A percentile compares a stretch with the other conserved stretches of the same genome.
These are phyloP conservation scores for Tolypocladium sp. DNA, from an alignment of 2,329 filamentous ascomycete genomes.

Conservation along the genomic window DNA sequence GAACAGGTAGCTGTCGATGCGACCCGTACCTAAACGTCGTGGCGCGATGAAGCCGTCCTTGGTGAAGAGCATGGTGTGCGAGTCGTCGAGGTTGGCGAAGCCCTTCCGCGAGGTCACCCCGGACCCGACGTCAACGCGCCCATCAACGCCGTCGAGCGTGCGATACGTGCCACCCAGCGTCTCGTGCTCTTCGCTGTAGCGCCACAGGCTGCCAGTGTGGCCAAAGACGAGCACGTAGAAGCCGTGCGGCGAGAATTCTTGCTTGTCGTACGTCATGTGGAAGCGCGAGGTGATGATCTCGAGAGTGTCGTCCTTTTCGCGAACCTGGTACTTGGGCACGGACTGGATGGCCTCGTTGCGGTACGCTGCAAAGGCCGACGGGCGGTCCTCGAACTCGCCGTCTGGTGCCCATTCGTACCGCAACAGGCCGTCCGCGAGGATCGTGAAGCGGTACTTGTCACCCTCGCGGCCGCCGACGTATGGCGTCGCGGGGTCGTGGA, in stretches of 20 bases:
- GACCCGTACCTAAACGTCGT: constrained; percentile 26
- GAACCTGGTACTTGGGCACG: constrained; percentile 33
- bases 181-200: constrained; percentile 34
- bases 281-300: constrained; percentile 47
- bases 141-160: constrained; percentile 45
- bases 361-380: constrained; percentile 52
- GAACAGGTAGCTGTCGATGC: constrained; percentile 52
- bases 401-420: constrained; percentile 56
- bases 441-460: constrained; percentile 46
- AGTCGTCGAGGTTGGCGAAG: constrained; percentile 44
- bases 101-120: constrained; percentile 43
- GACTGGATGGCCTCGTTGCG: constrained; percentile 27
- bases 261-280: constrained; percentile 50
- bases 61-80: constrained; percentile 46
- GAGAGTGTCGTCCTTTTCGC: constrained; percentile 34
- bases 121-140: constrained; percentile 35
- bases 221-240: constrained; percentile 33
- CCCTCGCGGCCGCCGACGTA: constrained; percentile 9
- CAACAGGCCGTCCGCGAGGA: constrained; percentile 46
- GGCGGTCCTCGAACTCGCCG: constrained; percentile 51
- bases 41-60: constrained; percentile 40
- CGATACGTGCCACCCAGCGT: constrained; percentile 40
- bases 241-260: constrained; percentile 41
- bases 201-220: constrained; percentile 32
- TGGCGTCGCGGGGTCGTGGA: neutral